Percentiles rank a stretch among this genome's conserved stretches.
Evolutionary conservation across 345 rosid genomes (phyloP).

Genomic region (Sonneratia alba): DNA sequence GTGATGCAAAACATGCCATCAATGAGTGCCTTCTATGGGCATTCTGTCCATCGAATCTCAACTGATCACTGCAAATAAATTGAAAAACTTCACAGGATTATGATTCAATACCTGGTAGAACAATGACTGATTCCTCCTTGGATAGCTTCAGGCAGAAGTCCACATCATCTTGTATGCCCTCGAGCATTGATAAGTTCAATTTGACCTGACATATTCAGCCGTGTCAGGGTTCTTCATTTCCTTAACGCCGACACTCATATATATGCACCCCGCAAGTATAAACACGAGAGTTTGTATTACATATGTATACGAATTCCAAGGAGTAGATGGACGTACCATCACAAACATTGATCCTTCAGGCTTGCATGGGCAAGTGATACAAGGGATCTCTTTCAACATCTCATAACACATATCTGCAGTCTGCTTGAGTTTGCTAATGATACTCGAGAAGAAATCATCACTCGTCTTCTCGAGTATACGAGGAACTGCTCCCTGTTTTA

Average conservation of each 20-base stretch:
- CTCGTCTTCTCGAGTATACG: conserved; percentile 49
- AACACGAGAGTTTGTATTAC: neutral
- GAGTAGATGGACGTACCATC: conserved; percentile 29
- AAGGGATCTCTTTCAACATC: conserved; percentile 48
- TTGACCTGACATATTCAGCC: conserved; percentile 32
- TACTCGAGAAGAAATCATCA: conserved; percentile 47
- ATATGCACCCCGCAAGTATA: neutral
- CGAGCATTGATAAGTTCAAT: conserved; percentile 41
- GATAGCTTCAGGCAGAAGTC: conserved; percentile 65
- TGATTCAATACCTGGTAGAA: conserved; percentile 47
- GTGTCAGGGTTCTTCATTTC: neutral
- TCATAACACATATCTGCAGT: conserved; percentile 41
- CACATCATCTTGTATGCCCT: conserved; percentile 46
- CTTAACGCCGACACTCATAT: neutral
- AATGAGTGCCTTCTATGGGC: too few relatives aligned
- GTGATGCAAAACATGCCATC: too few relatives aligned
- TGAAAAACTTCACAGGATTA: too few relatives aligned
- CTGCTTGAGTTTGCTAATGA: conserved; percentile 30
- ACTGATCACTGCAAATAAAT: too few relatives aligned
- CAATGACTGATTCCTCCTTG: conserved; percentile 58
- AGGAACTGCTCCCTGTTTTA: conserved; percentile 57
- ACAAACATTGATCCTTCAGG: conserved; percentile 66
- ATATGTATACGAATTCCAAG: too few relatives aligned
- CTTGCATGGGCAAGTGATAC: conserved; percentile 43
- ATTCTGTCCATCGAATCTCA: too few relatives aligned